phyloP scores from a whole-genome alignment of 108 stramenopile species.

The Licmophora abbreviata region DNA sequence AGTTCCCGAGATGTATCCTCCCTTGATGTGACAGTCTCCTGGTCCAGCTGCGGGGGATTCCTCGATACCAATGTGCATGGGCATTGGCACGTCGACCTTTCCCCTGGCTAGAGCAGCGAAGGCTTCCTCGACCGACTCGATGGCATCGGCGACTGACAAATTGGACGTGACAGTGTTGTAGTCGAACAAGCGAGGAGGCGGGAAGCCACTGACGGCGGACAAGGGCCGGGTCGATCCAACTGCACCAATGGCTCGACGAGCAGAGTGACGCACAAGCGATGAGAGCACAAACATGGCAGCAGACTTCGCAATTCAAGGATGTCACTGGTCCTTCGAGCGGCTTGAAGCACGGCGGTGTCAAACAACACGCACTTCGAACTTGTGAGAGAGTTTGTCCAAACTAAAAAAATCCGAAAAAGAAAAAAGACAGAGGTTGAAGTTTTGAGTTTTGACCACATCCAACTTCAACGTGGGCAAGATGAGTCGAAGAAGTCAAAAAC shows the following conservation, averaged over 20 bases:
- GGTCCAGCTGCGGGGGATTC: slow-evolving; percentile 80
- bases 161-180: slow-evolving; percentile 77
- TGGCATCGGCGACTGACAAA: slow-evolving; percentile 75
- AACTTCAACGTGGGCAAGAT: too few species aligned
- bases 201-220: slow-evolving; percentile 48
- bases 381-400: too few species aligned
- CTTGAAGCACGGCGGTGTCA: too few species aligned
- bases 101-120: slow-evolving; percentile 82
- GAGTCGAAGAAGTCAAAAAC: too few species aligned
- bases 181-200: slow-evolving; percentile 71
- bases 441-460: too few species aligned
- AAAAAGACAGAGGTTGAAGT: too few species aligned
- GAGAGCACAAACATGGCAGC: too few species aligned
- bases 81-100: slow-evolving; percentile 93
- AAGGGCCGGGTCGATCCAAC: too few species aligned
- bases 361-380: too few species aligned
- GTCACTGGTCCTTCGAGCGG: too few species aligned
- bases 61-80: slow-evolving; percentile 93
- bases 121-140: slow-evolving; percentile 79
- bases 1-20: slow-evolving; percentile 68
- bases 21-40: slow-evolving; percentile 90
- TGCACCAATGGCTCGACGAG: slow-evolving; percentile 5
- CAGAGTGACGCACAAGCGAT: slow-evolving; percentile 10
- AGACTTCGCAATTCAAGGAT: too few species aligned
- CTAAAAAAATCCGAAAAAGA: too few species aligned